Evolutionary conservation across 2,329 filamentous ascomycete genomes (phyloP).

Genomic region (Fusarium caatingaense): DNA sequence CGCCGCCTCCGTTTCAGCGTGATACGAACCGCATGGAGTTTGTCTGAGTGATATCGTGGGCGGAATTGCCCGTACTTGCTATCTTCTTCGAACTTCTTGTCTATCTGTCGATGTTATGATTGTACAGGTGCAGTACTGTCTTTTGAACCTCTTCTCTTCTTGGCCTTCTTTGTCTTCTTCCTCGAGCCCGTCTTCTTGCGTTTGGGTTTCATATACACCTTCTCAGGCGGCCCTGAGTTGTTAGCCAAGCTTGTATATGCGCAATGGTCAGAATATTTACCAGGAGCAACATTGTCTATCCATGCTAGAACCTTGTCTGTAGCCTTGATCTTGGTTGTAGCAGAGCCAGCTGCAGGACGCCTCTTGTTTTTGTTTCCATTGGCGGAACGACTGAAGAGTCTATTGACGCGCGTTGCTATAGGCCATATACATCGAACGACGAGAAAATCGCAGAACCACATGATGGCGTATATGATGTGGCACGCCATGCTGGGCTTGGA

Average conservation of each 20-base stretch:
- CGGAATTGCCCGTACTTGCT: background rate
- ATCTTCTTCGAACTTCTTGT: background rate
- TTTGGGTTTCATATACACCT: background rate
- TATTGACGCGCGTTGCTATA: background rate
- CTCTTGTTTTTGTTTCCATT: background rate
- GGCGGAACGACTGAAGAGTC: background rate
- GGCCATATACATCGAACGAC: background rate
- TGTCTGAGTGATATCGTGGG: background rate
- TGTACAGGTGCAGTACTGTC: background rate
- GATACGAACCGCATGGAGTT: background rate
- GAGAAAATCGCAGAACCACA: background rate
- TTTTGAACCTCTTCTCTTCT: background rate
- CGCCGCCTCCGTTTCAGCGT: no score
- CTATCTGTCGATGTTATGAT: no score
- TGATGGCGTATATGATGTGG: background rate
- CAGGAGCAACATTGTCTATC: background rate
- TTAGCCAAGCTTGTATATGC: background rate
- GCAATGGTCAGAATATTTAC: background rate
- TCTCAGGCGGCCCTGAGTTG: background rate
- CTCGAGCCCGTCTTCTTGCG: background rate
- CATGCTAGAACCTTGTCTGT: background rate
- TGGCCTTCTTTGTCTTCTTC: background rate
- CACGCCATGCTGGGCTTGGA: background rate
- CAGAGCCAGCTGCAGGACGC: background rate
- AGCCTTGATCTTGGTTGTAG: background rate